Evolutionary conservation across 2,329 filamentous ascomycete genomes (phyloP).

Genomic region (Metarhizium humberi): DNA sequence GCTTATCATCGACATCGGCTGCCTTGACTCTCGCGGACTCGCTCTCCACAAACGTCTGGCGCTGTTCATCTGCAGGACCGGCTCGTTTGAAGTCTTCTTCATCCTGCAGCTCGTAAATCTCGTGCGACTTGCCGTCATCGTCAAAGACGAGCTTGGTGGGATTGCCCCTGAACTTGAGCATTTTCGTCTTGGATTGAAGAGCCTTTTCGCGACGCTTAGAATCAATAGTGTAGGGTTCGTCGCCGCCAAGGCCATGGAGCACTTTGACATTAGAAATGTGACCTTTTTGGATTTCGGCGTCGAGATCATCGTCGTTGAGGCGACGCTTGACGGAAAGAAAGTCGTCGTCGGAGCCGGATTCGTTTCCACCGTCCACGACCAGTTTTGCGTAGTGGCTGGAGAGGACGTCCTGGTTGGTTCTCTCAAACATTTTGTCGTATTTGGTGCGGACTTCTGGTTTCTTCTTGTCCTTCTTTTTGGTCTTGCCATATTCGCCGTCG

Average conservation of each 20-base stretch:
- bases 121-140: conserved; percentile 78
- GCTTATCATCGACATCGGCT: conserved; percentile 78
- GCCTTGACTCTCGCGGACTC: conserved; percentile 63
- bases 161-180: conserved; percentile 82
- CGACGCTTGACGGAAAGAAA: conserved; percentile 86
- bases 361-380: conserved; percentile 52
- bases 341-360: conserved; percentile 37
- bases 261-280: conserved; percentile 41
- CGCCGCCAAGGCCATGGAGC: conserved; percentile 58
- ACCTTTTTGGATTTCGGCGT: conserved; percentile 37
- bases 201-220: conserved; percentile 93
- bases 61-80: conserved; percentile 68
- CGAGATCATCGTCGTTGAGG: conserved; percentile 61
- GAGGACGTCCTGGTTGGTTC: conserved; percentile 89
- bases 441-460: conserved; percentile 78
- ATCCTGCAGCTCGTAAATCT: conserved; percentile 79
- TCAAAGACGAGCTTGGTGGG: conserved; percentile 84
- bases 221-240: conserved; percentile 73
- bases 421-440: conserved; percentile 96
- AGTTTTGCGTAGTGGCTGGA: conserved; percentile 91
- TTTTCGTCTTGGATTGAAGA: conserved; percentile 89
- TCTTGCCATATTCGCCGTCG: conserved; percentile 20
- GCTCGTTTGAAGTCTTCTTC: conserved; percentile 70
- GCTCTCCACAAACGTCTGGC: conserved; percentile 65
- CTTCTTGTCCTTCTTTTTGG: conserved; percentile 43